Conservation (phyloP, 2,329 filamentous ascomycete genomes). For the Colletotrichum sp. region DNA sequence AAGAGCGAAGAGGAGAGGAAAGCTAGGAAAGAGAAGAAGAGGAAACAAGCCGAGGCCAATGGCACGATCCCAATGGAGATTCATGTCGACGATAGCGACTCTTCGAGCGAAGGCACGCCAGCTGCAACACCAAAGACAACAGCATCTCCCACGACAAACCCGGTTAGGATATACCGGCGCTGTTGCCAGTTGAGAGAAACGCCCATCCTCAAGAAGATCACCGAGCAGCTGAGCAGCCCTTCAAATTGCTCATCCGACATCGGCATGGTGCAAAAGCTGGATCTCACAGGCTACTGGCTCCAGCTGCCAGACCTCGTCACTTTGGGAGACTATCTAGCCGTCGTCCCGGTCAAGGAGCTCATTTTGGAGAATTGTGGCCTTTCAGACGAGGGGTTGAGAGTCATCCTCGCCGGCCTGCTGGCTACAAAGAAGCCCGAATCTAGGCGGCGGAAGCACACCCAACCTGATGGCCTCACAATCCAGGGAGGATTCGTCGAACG, state of each 20-base stretch:
- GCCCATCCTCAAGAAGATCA: conserved; percentile 88
- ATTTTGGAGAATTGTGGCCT: conserved; percentile 87
- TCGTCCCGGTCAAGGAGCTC: conserved; percentile 88
- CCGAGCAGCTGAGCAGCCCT: conserved; percentile 80
- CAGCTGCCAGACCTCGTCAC: conserved; percentile 85
- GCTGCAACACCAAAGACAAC: conserved; percentile 67
- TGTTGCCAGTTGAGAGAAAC: conserved; percentile 95
- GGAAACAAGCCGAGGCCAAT: conserved; percentile 84
- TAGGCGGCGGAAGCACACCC: conserved; percentile 51
- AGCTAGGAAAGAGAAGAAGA: conserved; percentile 87
- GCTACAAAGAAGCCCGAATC: conserved; percentile 74
- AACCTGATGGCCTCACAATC: conserved; percentile 43
- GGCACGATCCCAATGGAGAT: conserved; percentile 87
- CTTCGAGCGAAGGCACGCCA: conserved; percentile 43
- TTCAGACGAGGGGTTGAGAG: conserved; percentile 83
- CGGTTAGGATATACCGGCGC: conserved; percentile 88
- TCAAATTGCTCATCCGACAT: conserved; percentile 69
- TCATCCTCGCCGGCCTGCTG: conserved; percentile 84
- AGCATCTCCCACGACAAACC: conserved; percentile 78
- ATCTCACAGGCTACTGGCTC: conserved; percentile 84
- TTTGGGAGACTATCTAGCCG: conserved; percentile 89
- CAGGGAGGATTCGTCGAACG: conserved; percentile 82
- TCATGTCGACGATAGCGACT: conserved; percentile 72
- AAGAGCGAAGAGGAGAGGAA: conserved; percentile 91
- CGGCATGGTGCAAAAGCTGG: conserved; percentile 81